Conservation (phyloP, 2,329 filamentous ascomycete genomes). For the Penicillium sumatraense region DNA sequence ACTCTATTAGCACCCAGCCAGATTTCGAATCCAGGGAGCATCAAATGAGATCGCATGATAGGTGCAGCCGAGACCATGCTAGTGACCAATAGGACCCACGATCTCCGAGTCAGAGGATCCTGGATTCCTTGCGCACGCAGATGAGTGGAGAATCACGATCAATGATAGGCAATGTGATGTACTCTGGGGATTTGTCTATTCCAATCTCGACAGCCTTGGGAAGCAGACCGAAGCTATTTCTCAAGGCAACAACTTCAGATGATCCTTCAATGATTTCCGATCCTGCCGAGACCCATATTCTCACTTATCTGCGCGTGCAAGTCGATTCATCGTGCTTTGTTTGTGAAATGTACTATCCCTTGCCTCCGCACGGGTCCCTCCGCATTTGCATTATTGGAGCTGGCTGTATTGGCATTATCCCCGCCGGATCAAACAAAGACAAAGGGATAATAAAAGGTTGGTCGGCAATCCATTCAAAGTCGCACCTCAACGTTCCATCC, state of each 20-base stretch:
- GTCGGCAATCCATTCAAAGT: slow-evolving; percentile 8
- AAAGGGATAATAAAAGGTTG: background rate
- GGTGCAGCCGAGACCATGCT: slow-evolving; percentile 6
- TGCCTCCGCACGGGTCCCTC: slow-evolving; percentile 13
- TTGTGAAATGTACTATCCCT: slow-evolving; percentile 11
- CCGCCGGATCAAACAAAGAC: background rate
- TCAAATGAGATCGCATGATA: slow-evolving; percentile 10
- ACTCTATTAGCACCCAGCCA: background rate
- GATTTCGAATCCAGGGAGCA: slow-evolving; percentile 3
- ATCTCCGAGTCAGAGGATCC: background rate
- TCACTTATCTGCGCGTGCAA: background rate
- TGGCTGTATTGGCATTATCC: background rate
- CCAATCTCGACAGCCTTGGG: background rate
- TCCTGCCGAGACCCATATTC: too few relatives aligned
- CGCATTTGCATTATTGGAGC: background rate
- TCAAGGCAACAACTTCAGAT: background rate
- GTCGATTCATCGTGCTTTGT: background rate
- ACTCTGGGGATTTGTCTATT: background rate
- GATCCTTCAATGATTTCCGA: too few relatives aligned
- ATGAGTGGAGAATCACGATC: slow-evolving; percentile 13
- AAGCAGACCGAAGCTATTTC: background rate
- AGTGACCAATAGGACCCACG: background rate
- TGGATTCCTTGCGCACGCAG: slow-evolving; percentile 5
- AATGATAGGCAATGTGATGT: background rate
- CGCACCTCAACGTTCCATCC: slow-evolving; percentile 21